Evolutionary conservation across 495 filamentous ascomycete genomes (phyloP), one percentile per base, ranked within the genome.

Genomic region (Aspergillus nanangensis): DNA sequence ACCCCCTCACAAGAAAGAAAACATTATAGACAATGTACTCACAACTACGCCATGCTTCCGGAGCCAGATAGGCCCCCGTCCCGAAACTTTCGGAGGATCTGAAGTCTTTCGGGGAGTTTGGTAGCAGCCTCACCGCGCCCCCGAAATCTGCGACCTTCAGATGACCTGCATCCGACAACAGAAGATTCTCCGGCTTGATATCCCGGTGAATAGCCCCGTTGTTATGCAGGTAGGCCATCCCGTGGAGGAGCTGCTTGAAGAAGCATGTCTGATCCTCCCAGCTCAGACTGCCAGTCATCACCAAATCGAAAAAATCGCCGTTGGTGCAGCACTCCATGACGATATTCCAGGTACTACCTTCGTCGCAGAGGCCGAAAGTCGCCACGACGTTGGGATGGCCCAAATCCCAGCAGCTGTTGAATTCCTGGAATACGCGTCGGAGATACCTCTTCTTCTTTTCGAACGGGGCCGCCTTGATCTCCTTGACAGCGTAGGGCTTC

Each of bases 71-170:
- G n/a, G n/a, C n/a, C n/a, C n/a, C n/a, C n/a, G n/a, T n/a, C n/a
- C n/a, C n/a, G n/a, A n/a, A n/a, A n/a, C n/a, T n/a, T n/a, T n/a
- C n/a, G n/a, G n/a, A n/a, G n/a, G n/a, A n/a, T n/a, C n/a, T n/a
- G n/a, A n/a, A n/a, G n/a, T n/a, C n/a, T n/a, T n/a, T n/a, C n/a
- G n/a, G n/a, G n/a, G n/a, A n/a, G n/a, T n/a, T n/a, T n/a, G n/a
- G n/a, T n/a, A n/a, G n/a, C n/a, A n/a, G n/a, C n/a, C n/a, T n/a
- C n/a, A n/a, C n/a, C 1, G 83, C 83, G 24, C 86, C 81, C 32
- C 86, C 86, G 68, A 91, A 90, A 63, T 90, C 87, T 31, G 86
- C 83, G 46, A 91, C 87, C 61, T 90, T 90, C 37, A 90, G 66
- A 52, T 82, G 79, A 48, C 86, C 83, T 39, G 83, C 76, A 25